Percentiles rank a stretch among this genome's conserved stretches.
These are phyloP conservation scores for Trichoderma aggressivum DNA, from an alignment of 2,329 filamentous ascomycete species.

Conservation along the genomic window DNA sequence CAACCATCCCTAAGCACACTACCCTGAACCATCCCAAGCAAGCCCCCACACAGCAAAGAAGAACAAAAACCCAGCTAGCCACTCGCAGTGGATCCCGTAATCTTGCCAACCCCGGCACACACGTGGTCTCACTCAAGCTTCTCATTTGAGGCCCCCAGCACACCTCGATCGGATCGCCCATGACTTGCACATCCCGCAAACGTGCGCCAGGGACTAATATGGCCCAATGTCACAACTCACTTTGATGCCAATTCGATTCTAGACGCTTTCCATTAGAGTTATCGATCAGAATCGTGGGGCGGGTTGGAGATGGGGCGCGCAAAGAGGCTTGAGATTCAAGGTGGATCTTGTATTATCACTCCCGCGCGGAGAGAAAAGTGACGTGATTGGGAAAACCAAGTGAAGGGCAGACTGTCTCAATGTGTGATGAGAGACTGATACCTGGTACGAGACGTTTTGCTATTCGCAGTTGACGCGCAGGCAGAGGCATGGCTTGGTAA, in stretches of 20 bases:
- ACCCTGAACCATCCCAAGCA: not conserved
- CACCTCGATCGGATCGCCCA: not conserved
- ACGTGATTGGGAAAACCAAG: not conserved
- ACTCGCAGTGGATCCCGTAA: constrained; percentile 3
- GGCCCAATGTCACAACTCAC: not conserved
- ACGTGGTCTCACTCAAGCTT: not conserved
- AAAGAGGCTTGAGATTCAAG: not conserved
- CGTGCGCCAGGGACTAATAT: not conserved
- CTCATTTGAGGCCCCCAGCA: not conserved
- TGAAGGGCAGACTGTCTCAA: not conserved
- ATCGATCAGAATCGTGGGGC: constrained; percentile 12
- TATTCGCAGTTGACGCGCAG: not conserved
- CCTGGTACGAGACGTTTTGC: not conserved
- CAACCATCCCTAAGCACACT: not conserved
- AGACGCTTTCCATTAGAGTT: constrained; percentile 1
- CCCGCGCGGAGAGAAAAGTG: not conserved
- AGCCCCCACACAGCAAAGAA: not conserved
- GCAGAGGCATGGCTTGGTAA: not conserved
- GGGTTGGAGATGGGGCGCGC: not conserved
- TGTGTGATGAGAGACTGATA: not conserved
- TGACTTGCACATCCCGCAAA: not conserved
- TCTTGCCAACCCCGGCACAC: not conserved
- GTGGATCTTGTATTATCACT: not conserved
- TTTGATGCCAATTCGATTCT: not conserved
- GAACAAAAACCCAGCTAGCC: not conserved